These are phyloP conservation scores for Metrosideros polymorpha DNA, from an alignment of 441 rosid genomes.

Conservation along the genomic window DNA sequence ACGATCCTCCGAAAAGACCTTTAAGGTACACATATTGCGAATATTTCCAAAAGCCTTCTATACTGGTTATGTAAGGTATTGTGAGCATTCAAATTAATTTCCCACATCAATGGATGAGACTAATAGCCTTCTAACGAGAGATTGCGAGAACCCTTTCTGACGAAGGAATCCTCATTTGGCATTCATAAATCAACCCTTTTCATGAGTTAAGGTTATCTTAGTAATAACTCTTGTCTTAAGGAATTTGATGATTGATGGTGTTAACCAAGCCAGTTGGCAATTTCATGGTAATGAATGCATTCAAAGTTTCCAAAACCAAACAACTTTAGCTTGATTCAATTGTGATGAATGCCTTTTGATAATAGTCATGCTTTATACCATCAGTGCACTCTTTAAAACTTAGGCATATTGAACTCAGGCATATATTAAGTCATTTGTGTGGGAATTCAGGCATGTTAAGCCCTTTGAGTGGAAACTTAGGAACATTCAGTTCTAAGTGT, in stretches of 20 bases:
- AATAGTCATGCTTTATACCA: too few species aligned
- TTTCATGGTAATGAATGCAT: neutral
- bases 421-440: too few species aligned
- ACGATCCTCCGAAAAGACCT: too few species aligned
- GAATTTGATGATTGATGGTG: neutral
- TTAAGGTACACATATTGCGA: too few species aligned
- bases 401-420: too few species aligned
- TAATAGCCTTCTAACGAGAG: neutral
- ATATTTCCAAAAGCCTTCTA: neutral
- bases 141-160: neutral
- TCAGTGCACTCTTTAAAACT: too few species aligned
- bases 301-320: neutral
- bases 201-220: neutral
- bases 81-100: neutral
- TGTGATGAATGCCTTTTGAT: too few species aligned
- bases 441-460: too few species aligned
- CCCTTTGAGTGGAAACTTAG: too few species aligned
- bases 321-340: neutral
- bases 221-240: neutral
- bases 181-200: neutral
- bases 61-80: fast-evolving
- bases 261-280: neutral
- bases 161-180: neutral
- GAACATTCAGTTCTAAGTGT: too few species aligned
- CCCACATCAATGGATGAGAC: neutral